A percentile compares a stretch with the other conserved stretches of the same genome.
phyloP scores from a whole-genome alignment of 2,329 filamentous ascomycete genomes.

The Tolypocladium amazonense region DNA sequence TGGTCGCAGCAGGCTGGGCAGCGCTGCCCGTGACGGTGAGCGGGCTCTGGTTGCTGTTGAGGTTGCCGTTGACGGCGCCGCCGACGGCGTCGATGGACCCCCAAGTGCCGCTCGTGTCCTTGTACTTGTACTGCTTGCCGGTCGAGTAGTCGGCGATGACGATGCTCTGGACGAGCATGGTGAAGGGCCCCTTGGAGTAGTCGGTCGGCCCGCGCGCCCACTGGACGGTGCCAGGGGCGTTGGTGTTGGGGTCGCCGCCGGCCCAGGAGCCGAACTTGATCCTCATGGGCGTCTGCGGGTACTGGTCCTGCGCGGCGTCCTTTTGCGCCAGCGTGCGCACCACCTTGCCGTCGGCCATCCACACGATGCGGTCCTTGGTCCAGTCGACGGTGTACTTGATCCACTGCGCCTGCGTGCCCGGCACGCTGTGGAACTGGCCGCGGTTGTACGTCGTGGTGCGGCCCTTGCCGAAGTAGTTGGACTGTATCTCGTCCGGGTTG shows the following conservation, averaged over 20 bases:
- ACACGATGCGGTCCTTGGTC: slow-evolving; percentile 76
- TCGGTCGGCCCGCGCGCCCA: slow-evolving; percentile 85
- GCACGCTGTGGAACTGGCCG: slow-evolving; percentile 63
- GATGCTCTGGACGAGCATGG: slow-evolving; percentile 71
- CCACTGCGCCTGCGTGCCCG: slow-evolving; percentile 61
- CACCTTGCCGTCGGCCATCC: slow-evolving; percentile 70
- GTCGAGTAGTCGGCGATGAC: slow-evolving; percentile 86
- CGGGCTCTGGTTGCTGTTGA: slow-evolving; percentile 38
- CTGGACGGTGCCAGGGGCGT: slow-evolving; percentile 69
- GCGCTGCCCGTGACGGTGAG: slow-evolving; percentile 44
- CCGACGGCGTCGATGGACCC: slow-evolving; percentile 71
- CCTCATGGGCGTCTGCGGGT: slow-evolving; percentile 93
- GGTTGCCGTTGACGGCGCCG: slow-evolving; percentile 63
- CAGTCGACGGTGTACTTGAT: slow-evolving; percentile 89
- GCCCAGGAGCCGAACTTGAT: slow-evolving; percentile 89
- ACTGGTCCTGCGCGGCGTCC: slow-evolving; percentile 63
- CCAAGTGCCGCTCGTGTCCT: slow-evolving; percentile 69
- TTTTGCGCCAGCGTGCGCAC: slow-evolving; percentile 64
- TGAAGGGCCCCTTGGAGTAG: slow-evolving; percentile 74
- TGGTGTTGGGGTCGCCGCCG: slow-evolving; percentile 68
- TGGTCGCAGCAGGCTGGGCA: slow-evolving; percentile 52
- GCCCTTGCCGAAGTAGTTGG: slow-evolving; percentile 95
- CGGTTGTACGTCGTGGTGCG: slow-evolving; percentile 78
- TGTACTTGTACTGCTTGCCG: slow-evolving; percentile 74
- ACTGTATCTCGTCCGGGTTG: slow-evolving; percentile 69